Percentiles rank a stretch among this genome's conserved stretches.
These are phyloP conservation scores for Penicillium argentinense DNA, from an alignment of 495 filamentous ascomycete species.

Conservation along the genomic window DNA sequence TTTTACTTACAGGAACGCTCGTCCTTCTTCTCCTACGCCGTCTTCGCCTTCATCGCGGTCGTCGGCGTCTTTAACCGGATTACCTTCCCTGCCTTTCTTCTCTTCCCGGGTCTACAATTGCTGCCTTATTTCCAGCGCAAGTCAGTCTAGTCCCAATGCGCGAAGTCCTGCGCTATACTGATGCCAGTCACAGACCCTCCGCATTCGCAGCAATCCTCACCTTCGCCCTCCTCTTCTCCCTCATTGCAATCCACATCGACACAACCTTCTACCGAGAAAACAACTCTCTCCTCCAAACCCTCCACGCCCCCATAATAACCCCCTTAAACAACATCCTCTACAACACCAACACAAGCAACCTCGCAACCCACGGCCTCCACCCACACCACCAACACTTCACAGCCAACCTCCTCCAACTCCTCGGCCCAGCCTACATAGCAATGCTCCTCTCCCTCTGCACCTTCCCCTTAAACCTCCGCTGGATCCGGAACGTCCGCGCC, in stretches of 20 bases:
- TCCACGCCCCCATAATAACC: conserved; percentile 71
- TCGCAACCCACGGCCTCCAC: conserved; percentile 88
- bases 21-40: conserved; percentile 68
- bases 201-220: conserved; percentile 61
- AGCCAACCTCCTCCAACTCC: conserved; percentile 80
- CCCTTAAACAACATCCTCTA: conserved; percentile 91
- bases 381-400: conserved; percentile 88
- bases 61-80: conserved; percentile 93
- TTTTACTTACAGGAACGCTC: conserved; percentile 58
- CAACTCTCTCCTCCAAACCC: conserved; percentile 50
- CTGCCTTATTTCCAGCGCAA: conserved; percentile 81
- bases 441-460: conserved; percentile 58
- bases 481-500: conserved; percentile 50
- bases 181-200: conserved; percentile 72
- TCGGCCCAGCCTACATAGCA: conserved; percentile 80
- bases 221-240: conserved; percentile 61
- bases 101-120: conserved; percentile 77
- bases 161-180: too few species aligned
- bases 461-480: conserved; percentile 44
- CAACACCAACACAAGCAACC: conserved; percentile 72
- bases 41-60: conserved; percentile 77
- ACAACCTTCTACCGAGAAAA: conserved; percentile 74
- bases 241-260: conserved; percentile 74
- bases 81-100: conserved; percentile 89
- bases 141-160: too few species aligned